Evolutionary conservation across 2,329 filamentous ascomycete species (phyloP), one percentile per base, ranked within the genome.

Genomic region (Zopfia rhizophila): DNA sequence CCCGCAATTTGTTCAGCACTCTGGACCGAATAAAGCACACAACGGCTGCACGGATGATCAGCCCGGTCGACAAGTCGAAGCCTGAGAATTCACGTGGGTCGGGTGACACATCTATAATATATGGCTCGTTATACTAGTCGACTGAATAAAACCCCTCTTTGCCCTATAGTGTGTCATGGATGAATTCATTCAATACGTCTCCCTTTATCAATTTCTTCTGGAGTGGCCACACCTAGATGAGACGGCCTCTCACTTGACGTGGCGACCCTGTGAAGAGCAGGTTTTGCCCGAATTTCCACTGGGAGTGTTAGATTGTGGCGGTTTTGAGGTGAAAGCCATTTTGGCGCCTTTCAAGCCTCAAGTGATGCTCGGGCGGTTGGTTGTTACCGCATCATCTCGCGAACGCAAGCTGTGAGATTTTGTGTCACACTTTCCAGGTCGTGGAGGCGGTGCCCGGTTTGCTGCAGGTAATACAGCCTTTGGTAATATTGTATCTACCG

Each of bases 41-140:
- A 48, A 51, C 47, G 51, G 51, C 48, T 48, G 47, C 51, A 48
- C 51, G 51, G 51, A 51, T 55, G 51, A 55, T 55, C 47, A 48
- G 43, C 51, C 51, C 51, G 51, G 38, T 31, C 48, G 45, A 24
- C 33, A 38, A 48, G 36, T 25, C 6, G 51, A 22, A 32, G 30
- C 21, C 11, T n/a, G 28, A 16, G 17, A 31, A 25, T 48, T 48
- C 45, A 48, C 48, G 35, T 52, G 43, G 38, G 40, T 51, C 44
- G 21, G 40, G 45, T 52, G 45, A 48, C 45, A 45, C 50, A 27
- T 27, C 25, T 39, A 45, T 45, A 43, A 51, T 44, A 46, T 39
- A 25, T 21, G 51, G 28, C 10, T 37, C 22, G 13, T 24, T 42
- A 43, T 38, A 51, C 42, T 47, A 38, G 38, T 25, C 27, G 27